Conservation (phyloP, 148 eudicot species). For the Oxyria digyna region DNA sequence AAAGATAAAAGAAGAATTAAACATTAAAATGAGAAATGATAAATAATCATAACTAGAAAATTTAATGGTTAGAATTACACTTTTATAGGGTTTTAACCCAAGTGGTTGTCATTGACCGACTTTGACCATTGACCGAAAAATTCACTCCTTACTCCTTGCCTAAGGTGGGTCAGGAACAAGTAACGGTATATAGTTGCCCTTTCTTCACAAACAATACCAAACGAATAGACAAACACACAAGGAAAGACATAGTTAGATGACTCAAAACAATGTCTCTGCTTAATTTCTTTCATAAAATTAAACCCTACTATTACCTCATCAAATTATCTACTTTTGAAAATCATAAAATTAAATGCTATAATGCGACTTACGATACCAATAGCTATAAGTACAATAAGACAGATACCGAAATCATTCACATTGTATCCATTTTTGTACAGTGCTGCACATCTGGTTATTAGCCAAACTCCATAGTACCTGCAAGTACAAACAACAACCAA, state of each 20-base stretch:
- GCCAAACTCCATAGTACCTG: conserved; percentile 89
- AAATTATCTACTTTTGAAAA: conserved; percentile 41
- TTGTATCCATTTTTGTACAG: conserved; percentile 34
- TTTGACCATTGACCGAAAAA: too few species aligned
- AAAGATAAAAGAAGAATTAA: too few species aligned
- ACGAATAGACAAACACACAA: too few species aligned
- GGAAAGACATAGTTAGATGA: too few species aligned
- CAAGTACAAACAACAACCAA: neutral
- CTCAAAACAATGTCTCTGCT: neutral
- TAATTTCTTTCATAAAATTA: too few species aligned
- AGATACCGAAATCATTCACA: conserved; percentile 40
- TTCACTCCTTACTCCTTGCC: neutral
- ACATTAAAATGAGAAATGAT: too few species aligned
- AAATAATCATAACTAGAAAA: too few species aligned
- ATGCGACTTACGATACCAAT: conserved; percentile 37
- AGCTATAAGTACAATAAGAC: conserved; percentile 31
- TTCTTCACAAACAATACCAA: neutral
- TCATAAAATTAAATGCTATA: conserved; percentile 53
- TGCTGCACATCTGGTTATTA: conserved; percentile 73
- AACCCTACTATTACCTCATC: neutral
- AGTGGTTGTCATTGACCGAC: too few species aligned
- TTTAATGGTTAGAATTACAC: too few species aligned
- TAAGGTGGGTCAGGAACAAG: neutral
- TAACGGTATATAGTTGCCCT: too few species aligned
- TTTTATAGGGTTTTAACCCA: too few species aligned